Percentiles rank a stretch among this genome's conserved stretches.
These are phyloP conservation scores for Sporothrix globosa DNA, from an alignment of 2,329 filamentous ascomycete genomes.

Conservation along the genomic window DNA sequence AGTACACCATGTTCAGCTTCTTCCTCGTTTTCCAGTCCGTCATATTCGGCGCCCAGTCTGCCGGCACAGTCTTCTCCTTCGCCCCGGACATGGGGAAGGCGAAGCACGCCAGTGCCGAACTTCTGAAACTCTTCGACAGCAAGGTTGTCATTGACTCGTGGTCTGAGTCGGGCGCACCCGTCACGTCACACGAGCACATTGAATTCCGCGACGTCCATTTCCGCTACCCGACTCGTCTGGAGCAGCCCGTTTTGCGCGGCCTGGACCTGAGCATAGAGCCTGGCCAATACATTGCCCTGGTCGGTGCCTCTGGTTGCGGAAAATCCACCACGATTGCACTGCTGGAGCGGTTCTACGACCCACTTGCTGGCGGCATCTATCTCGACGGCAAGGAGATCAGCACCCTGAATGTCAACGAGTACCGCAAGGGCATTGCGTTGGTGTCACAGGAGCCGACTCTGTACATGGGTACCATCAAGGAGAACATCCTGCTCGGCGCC, in stretches of 20 bases:
- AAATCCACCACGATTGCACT: conserved; percentile 93
- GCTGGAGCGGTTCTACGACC: conserved; percentile 93
- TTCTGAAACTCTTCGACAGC: conserved; percentile 83
- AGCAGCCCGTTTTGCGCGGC: conserved; percentile 88
- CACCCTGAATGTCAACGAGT: conserved; percentile 79
- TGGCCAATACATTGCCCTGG: conserved; percentile 83
- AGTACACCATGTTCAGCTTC: conserved; percentile 83
- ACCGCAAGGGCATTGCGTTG: conserved; percentile 80
- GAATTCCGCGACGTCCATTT: conserved; percentile 95
- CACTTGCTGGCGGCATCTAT: conserved; percentile 75
- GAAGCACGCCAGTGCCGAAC: conserved; percentile 75
- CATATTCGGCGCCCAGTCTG: conserved; percentile 90
- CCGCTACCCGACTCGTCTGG: conserved; percentile 86
- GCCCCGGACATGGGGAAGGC: conserved; percentile 94
- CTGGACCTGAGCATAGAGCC: conserved; percentile 74
- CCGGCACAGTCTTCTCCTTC: conserved; percentile 85
- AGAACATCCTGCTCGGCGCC: conserved; percentile 85
- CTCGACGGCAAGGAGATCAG: conserved; percentile 84
- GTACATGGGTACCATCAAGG: conserved; percentile 87
- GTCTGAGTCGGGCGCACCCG: conserved; percentile 67
- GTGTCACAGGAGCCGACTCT: conserved; percentile 94
- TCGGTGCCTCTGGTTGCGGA: conserved; percentile 91
- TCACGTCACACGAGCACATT: conserved; percentile 69
- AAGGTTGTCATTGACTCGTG: conserved; percentile 81
- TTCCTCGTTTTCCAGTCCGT: conserved; percentile 88